Conservation (phyloP, 495 filamentous ascomycete species). For the Aspergillus funiculosus region DNA sequence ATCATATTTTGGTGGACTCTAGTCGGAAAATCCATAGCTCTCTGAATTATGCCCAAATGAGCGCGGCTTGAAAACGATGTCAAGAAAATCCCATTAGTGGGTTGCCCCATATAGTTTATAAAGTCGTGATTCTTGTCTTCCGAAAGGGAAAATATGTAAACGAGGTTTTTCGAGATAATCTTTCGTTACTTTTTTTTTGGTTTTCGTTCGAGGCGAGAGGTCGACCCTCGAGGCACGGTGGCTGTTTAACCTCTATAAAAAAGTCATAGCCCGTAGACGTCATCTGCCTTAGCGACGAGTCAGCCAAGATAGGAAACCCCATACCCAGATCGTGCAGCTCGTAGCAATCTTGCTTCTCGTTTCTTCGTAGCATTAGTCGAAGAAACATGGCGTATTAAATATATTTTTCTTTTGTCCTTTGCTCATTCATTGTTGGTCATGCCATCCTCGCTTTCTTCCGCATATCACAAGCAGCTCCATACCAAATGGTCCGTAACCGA, state of each 20-base stretch:
- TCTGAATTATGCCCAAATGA: not conserved
- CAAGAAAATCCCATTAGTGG: slow-evolving; percentile 29
- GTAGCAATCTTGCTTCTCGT: slow-evolving; percentile 35
- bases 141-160: slow-evolving; percentile 10
- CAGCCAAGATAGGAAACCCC: slow-evolving; percentile 7
- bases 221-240: slow-evolving; percentile 2
- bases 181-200: not conserved
- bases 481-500: not conserved
- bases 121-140: slow-evolving; percentile 19
- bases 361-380: slow-evolving; percentile 27
- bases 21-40: not conserved
- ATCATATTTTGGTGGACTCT: too few species aligned
- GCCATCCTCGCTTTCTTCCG: slow-evolving; percentile 1
- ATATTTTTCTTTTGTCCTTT: slow-evolving; percentile 6
- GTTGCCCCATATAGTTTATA: slow-evolving; percentile 35
- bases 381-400: slow-evolving; percentile 1
- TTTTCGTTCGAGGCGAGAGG: slow-evolving; percentile 5
- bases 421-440: not conserved
- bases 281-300: slow-evolving; percentile 2
- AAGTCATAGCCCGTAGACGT: slow-evolving; percentile 5
- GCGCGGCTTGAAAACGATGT: slow-evolving; percentile 20
- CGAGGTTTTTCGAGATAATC: not conserved
- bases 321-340: slow-evolving; percentile 32
- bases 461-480: not conserved
- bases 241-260: slow-evolving; percentile 1